A percentile compares a stretch with the other conserved stretches of the same genome.
phyloP scores from a whole-genome alignment of 2,329 filamentous ascomycete genomes.

The Thelonectria olida region DNA sequence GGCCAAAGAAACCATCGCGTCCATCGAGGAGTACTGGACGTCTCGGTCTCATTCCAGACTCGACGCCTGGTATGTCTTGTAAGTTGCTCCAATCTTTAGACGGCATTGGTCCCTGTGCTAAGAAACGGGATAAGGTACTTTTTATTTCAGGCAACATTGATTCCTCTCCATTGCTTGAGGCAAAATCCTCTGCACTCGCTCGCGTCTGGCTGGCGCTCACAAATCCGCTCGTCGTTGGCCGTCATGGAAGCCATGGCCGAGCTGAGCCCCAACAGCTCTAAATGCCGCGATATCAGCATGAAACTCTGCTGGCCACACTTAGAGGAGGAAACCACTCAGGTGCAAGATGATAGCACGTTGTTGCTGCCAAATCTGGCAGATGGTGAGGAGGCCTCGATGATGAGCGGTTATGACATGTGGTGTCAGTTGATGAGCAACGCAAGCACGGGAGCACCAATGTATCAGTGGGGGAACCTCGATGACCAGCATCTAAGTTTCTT shows the following conservation, averaged over 20 bases:
- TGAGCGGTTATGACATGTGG: conserved; percentile 30
- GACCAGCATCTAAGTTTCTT: conserved; percentile 23
- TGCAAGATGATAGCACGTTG: conserved; percentile 11
- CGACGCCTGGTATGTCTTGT: conserved; percentile 28
- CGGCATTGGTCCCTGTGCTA: too few species aligned
- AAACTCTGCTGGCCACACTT: conserved; percentile 32
- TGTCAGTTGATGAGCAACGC: conserved; percentile 30
- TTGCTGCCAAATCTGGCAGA: conserved; percentile 24
- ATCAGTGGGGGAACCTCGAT: conserved; percentile 30
- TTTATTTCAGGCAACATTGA: conserved; percentile 26
- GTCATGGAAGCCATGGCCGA: conserved; percentile 30
- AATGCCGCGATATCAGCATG: conserved; percentile 32
- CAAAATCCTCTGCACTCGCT: conserved; percentile 24
- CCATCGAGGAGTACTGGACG: conserved; percentile 23
- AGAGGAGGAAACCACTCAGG: conserved; percentile 15
- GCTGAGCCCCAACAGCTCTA: conserved; percentile 31
- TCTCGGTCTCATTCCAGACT: conserved; percentile 23
- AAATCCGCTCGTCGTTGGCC: conserved; percentile 26
- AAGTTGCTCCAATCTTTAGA: neutral
- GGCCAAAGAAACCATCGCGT: conserved; percentile 17
- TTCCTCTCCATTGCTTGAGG: conserved; percentile 23
- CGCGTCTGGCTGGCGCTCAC: conserved; percentile 23
- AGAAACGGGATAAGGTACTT: conserved; percentile 13
- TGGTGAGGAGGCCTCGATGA: conserved; percentile 28
- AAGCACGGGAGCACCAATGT: conserved; percentile 13